Base-by-base conservation (phyloP, 2,329 filamentous ascomycete species). In the Uncinocarpus reesii region DNA sequence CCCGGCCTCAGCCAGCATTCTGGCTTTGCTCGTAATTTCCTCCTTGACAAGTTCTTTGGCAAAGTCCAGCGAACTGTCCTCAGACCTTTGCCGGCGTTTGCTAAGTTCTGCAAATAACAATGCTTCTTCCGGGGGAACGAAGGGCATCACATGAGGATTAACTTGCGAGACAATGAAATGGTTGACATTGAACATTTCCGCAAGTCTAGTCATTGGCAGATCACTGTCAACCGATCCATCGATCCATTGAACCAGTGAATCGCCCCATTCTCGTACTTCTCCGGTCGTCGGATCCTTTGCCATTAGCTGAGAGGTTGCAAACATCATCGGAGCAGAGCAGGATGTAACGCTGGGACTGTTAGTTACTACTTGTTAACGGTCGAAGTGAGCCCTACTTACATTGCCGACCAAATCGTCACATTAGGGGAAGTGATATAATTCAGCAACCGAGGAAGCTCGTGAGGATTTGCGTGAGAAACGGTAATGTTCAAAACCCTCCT, bases 161-260 rank as follows among this genome's bases (percentile, higher is more conserved):
- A 95, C 88, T 63, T 96, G 90, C 0, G 88, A 95, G 15, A 95
- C 90, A 56, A 96, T 95, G 61, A 95, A 95, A 62, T 95, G 90
- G 60, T 95, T 95, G 62, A 95, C 89, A 60, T 95, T 95, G 72
- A 95, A 95, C 84, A 95, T 89, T 61, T 95, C 88, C 0, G 88
- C 81, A 13, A 96, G 73, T 1, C 86, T 79, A 16, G 83, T 87
- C 80, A 94, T 94, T 1, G 90, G 90, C 2, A 96, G 72, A 63
- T 96, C 90, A 51, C 92, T 92, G 62, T 95, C 88, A 18, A 96
- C 86, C 0, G 89, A 95, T 1, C 90, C 90, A 62, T 96, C 90
- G 44, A 96, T 94, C 78, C 86, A 95, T 55, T 80, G 79, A 61
- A 88, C 84, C 23, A 86, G 83, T 2, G 83, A 83, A 11, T 87